phyloP scores from a whole-genome alignment of 768 basidiomycete species.

The Amyloporia xantha region DNA sequence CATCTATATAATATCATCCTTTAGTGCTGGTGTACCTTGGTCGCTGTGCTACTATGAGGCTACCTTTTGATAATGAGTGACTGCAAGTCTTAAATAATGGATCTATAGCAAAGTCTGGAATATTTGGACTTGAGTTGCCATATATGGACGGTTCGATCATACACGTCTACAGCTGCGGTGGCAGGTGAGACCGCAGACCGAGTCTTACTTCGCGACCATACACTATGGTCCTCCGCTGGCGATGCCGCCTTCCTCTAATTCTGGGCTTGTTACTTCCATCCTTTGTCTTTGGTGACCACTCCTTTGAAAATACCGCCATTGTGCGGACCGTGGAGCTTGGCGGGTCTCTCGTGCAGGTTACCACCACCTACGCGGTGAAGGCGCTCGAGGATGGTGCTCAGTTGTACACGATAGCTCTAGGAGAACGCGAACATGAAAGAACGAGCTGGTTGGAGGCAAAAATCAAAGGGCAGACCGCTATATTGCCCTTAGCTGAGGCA shows the following conservation, averaged over 20 bases:
- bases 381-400: conserved; percentile 55
- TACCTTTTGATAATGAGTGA: too few relatives aligned
- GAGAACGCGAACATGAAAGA: conserved; percentile 51
- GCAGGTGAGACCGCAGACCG: conserved; percentile 8
- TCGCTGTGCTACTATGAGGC: too few relatives aligned
- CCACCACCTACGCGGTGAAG: conserved; percentile 81
- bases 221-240: conserved; percentile 37
- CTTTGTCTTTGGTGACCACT: conserved; percentile 35
- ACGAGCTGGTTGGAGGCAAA: conserved; percentile 78
- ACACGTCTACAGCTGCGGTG: conserved; percentile 9
- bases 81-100: too few relatives aligned
- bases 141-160: not conserved
- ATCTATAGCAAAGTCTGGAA: too few relatives aligned
- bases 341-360: conserved; percentile 82
- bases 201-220: conserved; percentile 5
- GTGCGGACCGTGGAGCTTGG: conserved; percentile 87
- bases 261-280: conserved; percentile 33
- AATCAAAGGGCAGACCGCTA: conserved; percentile 59
- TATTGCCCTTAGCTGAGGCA: conserved; percentile 46
- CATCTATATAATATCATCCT: not conserved
- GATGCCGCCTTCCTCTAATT: conserved; percentile 42
- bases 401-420: conserved; percentile 63
- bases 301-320: conserved; percentile 85
- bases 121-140: not conserved
- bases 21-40: not conserved